Evolutionary conservation across 2,329 filamentous ascomycete species (phyloP), one percentile per base, ranked within the genome.

Genomic region (Mycosphaerella arachidis): DNA sequence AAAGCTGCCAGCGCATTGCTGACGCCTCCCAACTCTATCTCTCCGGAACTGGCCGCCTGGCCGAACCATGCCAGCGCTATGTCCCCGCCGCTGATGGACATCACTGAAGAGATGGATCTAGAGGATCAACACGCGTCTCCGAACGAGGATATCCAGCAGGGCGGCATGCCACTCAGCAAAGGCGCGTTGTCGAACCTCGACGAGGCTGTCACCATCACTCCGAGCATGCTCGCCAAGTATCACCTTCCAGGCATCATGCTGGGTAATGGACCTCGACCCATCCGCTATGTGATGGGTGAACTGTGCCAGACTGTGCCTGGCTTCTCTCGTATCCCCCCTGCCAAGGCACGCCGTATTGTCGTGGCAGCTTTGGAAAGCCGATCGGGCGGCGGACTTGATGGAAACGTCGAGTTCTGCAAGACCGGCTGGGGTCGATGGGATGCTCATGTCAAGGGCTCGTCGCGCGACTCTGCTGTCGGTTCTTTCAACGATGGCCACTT

Each of bases 401-500:
- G 87, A 66, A 87, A 91, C 67, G 87, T 94, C 69, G 83, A 88
- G 72, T 97, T 96, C 72, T 90, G 95, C 75, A 97, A 97, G 81
- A 91, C 97, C 60, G 93, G 93, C 71, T 97, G 93, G 93, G 94
- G 94, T 61, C 86, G 92, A 66, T 99, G 93, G 93, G 90, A 95
- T 75, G 94, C 92, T 63, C 86, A 86, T 72, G 82, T 85, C 73
- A 86, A 86, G 68, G 90, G 87, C 57, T 68, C 66, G 10, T 68
- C 70, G 9, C 62, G 68, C 31, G 71, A 72, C 60, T 71, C 71
- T n/a, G 71, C 62, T 27, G 65, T 73, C 40, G 75, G 77, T 53
- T 73, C 72, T 16, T 79, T 71, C 65, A 64, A 66, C 48, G 71
- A 73, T 27, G 67, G 66, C 48, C 66, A 70, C 56, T 62, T 75